These are phyloP conservation scores for Nicotiana sylvestris DNA, from an alignment of 257 asterid species.

Conservation along the genomic window DNA sequence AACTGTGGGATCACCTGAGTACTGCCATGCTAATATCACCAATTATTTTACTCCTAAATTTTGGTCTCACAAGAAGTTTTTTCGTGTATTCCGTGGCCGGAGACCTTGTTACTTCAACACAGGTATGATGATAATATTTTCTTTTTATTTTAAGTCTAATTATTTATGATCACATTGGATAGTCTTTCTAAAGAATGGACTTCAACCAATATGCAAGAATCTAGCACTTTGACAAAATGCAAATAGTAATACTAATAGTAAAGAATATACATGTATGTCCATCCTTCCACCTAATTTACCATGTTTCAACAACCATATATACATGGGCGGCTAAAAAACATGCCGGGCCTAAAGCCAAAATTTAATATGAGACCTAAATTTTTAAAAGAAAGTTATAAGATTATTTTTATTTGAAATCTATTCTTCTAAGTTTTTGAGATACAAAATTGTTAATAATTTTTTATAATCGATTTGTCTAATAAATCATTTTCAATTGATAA, in stretches of 20 bases:
- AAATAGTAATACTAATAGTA: neutral
- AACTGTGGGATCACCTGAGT: conserved; percentile 65
- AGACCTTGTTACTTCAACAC: conserved; percentile 60
- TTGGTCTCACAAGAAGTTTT: conserved; percentile 39
- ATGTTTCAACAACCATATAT: neutral
- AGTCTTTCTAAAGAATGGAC: neutral
- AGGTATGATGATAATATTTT: conserved; percentile 34
- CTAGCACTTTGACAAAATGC: neutral
- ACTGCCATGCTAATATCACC: conserved; percentile 67
- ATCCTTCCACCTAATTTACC: neutral
- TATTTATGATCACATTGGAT: neutral
- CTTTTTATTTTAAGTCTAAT: neutral
- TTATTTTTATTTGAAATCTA: no score
- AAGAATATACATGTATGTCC: neutral
- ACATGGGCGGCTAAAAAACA: no score
- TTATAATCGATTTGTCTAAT: no score
- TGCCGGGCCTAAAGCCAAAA: no score
- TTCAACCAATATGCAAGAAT: no score
- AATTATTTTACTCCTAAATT: conserved; percentile 53
- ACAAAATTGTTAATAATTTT: no score
- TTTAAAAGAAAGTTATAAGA: no score
- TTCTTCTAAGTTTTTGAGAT: no score
- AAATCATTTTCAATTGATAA: no score
- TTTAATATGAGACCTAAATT: no score
- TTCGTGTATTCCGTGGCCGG: conserved; percentile 42